These are phyloP conservation scores for Colletotrichum abscissum DNA, from an alignment of 2,329 filamentous ascomycete species.

Conservation along the genomic window DNA sequence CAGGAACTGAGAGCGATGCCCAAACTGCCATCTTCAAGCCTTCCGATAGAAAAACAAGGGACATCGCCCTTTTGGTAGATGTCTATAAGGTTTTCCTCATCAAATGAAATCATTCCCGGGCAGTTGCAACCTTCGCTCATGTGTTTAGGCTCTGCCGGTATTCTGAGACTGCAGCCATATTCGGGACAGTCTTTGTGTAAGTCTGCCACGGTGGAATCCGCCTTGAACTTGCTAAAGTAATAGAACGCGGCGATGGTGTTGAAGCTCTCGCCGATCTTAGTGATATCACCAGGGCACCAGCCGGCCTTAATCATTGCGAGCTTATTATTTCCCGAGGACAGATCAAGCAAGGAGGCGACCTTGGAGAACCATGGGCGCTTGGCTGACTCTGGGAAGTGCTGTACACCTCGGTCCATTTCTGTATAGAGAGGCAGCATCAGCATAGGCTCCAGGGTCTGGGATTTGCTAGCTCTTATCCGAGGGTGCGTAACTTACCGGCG, in stretches of 20 bases:
- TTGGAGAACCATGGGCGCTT: conserved; percentile 1
- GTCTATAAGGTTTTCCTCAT: conserved; percentile 7
- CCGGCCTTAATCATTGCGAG: conserved; percentile 1
- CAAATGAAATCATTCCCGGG: conserved; percentile 14
- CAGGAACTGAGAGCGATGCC: background rate
- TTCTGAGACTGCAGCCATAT: conserved; percentile 5
- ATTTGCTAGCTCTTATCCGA: background rate
- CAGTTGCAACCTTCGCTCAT: background rate
- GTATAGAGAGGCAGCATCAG: background rate
- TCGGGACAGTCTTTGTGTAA: background rate
- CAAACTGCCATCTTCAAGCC: conserved; percentile 5
- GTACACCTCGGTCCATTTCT: background rate
- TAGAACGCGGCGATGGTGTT: conserved; percentile 4
- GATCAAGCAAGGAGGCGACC: conserved; percentile 1
- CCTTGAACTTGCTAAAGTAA: conserved; percentile 15
- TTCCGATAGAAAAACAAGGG: conserved; percentile 17
- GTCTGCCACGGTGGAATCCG: background rate
- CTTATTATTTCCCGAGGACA: background rate
- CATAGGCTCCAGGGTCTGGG: background rate
- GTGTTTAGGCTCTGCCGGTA: conserved; percentile 8
- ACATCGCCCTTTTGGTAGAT: conserved; percentile 15
- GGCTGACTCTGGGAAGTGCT: conserved; percentile 5
- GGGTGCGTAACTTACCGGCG: background rate
- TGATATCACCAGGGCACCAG: conserved; percentile 19
- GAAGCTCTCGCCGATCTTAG: background rate